Percentiles rank a stretch among this genome's conserved stretches.
Conservation (phyloP, 805 yeast species). For the Lipomyces mesembrius region DNA sequence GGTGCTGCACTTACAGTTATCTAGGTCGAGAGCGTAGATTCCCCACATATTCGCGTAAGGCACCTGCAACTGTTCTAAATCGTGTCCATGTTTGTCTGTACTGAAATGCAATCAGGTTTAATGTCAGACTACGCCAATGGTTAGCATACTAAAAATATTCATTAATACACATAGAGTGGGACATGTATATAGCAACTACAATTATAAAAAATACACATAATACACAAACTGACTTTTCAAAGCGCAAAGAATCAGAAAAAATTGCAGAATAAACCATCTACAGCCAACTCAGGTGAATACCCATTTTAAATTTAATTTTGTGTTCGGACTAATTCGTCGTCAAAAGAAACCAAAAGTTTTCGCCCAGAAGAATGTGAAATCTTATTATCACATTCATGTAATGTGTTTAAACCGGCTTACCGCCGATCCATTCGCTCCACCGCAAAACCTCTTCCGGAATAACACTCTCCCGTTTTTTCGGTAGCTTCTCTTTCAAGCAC, state of each 20-base stretch:
- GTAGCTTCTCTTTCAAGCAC: conserved; percentile 73
- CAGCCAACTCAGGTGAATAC: neutral
- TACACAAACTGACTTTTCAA: too few relatives aligned
- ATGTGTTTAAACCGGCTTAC: conserved; percentile 71
- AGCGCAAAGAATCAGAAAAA: neutral
- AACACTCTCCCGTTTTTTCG: conserved; percentile 55
- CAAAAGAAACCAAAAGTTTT: neutral
- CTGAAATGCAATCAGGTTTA: too few relatives aligned
- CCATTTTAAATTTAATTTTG: neutral
- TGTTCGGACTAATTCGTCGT: neutral
- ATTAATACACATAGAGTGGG: neutral
- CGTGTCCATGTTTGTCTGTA: neutral
- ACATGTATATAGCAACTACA: too few relatives aligned
- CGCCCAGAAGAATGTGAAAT: neutral
- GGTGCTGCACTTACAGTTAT: too few relatives aligned
- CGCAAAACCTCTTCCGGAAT: conserved; percentile 87
- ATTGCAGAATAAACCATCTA: neutral
- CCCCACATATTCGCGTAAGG: too few relatives aligned
- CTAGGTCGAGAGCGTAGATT: too few relatives aligned
- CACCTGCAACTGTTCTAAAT: too few relatives aligned
- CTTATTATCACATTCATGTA: neutral
- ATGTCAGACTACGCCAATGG: too few relatives aligned
- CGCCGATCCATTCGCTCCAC: conserved; percentile 97
- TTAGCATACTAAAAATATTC: too few relatives aligned
- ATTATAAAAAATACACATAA: too few relatives aligned